Conservation (phyloP, 2,329 filamentous ascomycete species). For the Phoma herbarum region DNA sequence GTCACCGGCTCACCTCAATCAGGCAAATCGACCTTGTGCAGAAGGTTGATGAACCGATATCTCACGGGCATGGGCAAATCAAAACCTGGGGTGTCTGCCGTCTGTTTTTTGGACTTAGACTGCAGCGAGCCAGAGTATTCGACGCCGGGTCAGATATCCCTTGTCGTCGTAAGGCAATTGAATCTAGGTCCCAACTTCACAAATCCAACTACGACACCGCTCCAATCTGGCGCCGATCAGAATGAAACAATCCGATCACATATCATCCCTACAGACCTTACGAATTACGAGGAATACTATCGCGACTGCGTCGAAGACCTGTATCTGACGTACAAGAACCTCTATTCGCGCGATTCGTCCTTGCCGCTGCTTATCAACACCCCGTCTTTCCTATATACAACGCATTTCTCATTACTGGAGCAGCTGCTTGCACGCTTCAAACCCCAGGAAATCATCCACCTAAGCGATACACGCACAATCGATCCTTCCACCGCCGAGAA, state of each 20-base stretch:
- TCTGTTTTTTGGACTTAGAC: constrained; percentile 77
- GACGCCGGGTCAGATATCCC: constrained; percentile 73
- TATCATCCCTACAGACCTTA: constrained; percentile 70
- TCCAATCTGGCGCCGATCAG: constrained; percentile 32
- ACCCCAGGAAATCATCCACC: constrained; percentile 72
- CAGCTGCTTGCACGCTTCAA: constrained; percentile 63
- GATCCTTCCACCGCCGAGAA: constrained; percentile 67
- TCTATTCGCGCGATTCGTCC: constrained; percentile 53
- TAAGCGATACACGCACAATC: constrained; percentile 55
- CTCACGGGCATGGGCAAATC: constrained; percentile 59
- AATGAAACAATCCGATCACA: constrained; percentile 67
- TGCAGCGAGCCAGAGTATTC: constrained; percentile 80
- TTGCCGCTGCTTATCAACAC: constrained; percentile 75
- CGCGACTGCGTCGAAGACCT: constrained; percentile 71
- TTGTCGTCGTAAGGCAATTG: constrained; percentile 67
- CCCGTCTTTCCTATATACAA: constrained; percentile 76
- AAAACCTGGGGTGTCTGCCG: constrained; percentile 42
- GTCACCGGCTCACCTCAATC: constrained; percentile 75
- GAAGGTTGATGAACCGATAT: constrained; percentile 71
- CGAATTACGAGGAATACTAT: constrained; percentile 73
- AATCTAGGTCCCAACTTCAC: constrained; percentile 74
- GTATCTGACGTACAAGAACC: constrained; percentile 64
- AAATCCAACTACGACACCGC: constrained; percentile 56
- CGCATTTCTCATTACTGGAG: constrained; percentile 71
- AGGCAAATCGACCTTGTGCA: constrained; percentile 79